Conservation (phyloP, 768 basidiomycete genomes). For the Amanita subjunquillea region DNA sequence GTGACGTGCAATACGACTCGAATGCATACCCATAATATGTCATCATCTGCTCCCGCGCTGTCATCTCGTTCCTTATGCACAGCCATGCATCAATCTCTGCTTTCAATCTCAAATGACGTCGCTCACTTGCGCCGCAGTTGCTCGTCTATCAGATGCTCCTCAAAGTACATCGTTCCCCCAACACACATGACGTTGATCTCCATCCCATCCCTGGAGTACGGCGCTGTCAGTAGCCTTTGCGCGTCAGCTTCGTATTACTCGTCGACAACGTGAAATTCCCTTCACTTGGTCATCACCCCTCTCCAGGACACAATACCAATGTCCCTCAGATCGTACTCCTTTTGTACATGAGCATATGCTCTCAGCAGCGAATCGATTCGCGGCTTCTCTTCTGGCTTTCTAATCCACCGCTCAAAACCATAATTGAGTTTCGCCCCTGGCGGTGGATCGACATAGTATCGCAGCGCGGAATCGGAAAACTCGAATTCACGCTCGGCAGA, state of each 20-base stretch:
- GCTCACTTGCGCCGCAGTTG: constrained; percentile 57
- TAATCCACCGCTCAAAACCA: constrained; percentile 68
- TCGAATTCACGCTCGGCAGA: constrained; percentile 41
- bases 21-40: constrained; percentile 85
- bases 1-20: constrained; percentile 76
- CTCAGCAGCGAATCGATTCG: constrained; percentile 60
- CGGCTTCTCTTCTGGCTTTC: constrained; percentile 52
- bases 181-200: constrained; percentile 77
- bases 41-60: constrained; percentile 51
- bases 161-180: constrained; percentile 61
- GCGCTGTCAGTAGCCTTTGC: constrained; percentile 27
- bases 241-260: constrained; percentile 7
- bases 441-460: constrained; percentile 66
- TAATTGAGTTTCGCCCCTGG: constrained; percentile 50
- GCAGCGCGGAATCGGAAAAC: constrained; percentile 60
- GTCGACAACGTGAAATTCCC: constrained; percentile 5
- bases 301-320: constrained; percentile 65
- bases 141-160: constrained; percentile 57
- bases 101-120: not conserved
- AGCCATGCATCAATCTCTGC: not conserved
- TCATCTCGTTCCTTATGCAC: constrained; percentile 46
- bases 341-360: constrained; percentile 39
- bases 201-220: constrained; percentile 64
- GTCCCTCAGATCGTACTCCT: constrained; percentile 25
- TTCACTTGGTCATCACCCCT: constrained; percentile 75